A percentile compares a stretch with the other conserved stretches of the same genome.
Conservation (phyloP, 768 basidiomycete species). For the Tulasnella sp. region DNA sequence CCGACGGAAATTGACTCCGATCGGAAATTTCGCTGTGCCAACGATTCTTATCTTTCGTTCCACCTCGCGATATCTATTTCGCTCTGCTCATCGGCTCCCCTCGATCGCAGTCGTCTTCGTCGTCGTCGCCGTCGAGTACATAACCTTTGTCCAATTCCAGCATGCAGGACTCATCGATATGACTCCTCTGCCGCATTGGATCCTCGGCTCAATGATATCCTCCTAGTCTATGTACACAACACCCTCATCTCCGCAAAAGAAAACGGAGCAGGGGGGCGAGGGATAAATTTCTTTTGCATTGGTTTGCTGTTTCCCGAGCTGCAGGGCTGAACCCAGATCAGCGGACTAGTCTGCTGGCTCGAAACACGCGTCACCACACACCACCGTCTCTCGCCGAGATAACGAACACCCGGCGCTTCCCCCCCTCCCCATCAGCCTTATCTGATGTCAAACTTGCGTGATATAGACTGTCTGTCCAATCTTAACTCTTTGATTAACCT, state of each 20-base stretch:
- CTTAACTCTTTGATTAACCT: not conserved
- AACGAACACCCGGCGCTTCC: not conserved
- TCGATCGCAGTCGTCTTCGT: not conserved
- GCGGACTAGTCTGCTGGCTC: not conserved
- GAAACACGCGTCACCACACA: not conserved
- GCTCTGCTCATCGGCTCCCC: not conserved
- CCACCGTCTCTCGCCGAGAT: not conserved
- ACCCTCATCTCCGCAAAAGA: not conserved
- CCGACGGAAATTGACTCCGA: not conserved
- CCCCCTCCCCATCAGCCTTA: not conserved
- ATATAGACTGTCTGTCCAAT: not conserved
- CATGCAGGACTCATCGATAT: not conserved
- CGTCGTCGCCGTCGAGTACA: not conserved
- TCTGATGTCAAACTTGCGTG: not conserved
- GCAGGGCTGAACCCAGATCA: not conserved
- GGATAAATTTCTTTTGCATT: not conserved
- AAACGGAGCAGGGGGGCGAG: not conserved
- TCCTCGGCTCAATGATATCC: not conserved
- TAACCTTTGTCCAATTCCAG: not conserved
- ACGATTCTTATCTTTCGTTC: not conserved
- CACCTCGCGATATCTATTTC: not conserved
- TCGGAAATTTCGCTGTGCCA: not conserved
- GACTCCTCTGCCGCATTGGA: not conserved
- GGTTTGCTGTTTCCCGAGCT: not conserved
- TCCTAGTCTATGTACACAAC: not conserved